phyloP scores from a whole-genome alignment of 176 grass and related monocot species.

The Panicum miliaceum region DNA sequence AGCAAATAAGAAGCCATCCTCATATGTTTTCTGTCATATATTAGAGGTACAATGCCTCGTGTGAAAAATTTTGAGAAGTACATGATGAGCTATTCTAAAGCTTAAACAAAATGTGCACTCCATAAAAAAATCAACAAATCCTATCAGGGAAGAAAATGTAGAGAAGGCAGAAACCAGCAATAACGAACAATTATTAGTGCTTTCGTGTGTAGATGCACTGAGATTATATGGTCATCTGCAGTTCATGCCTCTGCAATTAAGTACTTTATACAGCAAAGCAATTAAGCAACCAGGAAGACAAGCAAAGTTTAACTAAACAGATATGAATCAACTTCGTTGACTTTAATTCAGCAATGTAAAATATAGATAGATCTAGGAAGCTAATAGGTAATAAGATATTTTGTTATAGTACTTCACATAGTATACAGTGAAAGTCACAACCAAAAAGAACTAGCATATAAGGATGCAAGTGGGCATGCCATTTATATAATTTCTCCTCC shows the following conservation, averaged over 20 bases:
- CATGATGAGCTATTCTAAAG: not conserved
- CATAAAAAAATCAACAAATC: not conserved
- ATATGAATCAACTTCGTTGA: constrained; percentile 15
- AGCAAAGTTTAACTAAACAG: not conserved
- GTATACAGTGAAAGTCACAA: not conserved
- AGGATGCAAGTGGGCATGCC: too few species aligned
- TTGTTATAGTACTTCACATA: not conserved
- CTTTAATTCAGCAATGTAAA: not conserved
- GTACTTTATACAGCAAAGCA: not conserved
- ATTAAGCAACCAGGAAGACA: constrained; percentile 12
- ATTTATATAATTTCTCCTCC: too few species aligned
- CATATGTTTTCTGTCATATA: not conserved
- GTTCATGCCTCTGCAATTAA: not conserved
- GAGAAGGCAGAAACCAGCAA: not conserved
- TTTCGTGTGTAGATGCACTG: not conserved
- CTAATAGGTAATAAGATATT: not conserved
- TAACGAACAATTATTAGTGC: too few species aligned
- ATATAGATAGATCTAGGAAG: not conserved
- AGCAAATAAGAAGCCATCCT: not conserved
- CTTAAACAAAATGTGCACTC: not conserved
- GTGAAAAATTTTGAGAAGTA: not conserved
- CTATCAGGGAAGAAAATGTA: not conserved
- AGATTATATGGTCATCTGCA: not conserved
- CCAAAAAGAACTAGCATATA: not conserved
- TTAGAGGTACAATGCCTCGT: not conserved